A percentile compares a stretch with the other conserved stretches of the same genome.
These are phyloP conservation scores for Kwoniella sp. DNA, from an alignment of 768 basidiomycete genomes.

Conservation along the genomic window DNA sequence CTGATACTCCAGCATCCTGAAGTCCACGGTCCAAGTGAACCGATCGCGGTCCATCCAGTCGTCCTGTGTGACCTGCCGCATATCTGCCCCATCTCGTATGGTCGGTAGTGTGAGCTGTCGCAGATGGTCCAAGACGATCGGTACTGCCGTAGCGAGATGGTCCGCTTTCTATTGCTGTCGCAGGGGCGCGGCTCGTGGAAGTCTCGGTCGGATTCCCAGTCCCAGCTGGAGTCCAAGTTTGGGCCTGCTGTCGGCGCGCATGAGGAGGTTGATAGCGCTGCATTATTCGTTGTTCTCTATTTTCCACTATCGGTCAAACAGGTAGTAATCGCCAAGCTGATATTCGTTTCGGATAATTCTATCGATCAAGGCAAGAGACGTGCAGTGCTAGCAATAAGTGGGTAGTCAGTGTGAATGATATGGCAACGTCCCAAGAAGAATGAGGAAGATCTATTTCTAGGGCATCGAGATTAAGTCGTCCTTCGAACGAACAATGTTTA, in stretches of 20 bases:
- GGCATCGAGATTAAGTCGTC: no score
- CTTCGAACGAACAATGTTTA: no score
- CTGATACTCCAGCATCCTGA: not conserved
- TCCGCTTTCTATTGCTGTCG: not conserved
- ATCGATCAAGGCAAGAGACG: no score
- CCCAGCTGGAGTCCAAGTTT: not conserved
- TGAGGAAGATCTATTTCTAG: no score
- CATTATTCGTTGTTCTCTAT: constrained; percentile 3
- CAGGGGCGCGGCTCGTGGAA: not conserved
- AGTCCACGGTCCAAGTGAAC: no score
- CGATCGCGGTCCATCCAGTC: not conserved
- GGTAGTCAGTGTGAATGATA: no score
- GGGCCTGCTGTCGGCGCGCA: constrained; percentile 11
- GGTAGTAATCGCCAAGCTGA: no score
- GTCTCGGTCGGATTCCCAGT: not conserved
- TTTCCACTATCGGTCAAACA: no score
- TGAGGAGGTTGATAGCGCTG: constrained; percentile 38
- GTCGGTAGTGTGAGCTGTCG: not conserved
- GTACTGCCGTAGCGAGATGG: not conserved
- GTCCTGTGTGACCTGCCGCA: not conserved
- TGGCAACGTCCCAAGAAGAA: no score
- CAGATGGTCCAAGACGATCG: constrained; percentile 7
- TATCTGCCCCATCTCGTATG: not conserved
- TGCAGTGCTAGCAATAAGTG: no score
- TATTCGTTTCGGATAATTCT: no score